phyloP scores from a whole-genome alignment of 1,139 yeast species.

The Debaryomyces singareniensis region DNA sequence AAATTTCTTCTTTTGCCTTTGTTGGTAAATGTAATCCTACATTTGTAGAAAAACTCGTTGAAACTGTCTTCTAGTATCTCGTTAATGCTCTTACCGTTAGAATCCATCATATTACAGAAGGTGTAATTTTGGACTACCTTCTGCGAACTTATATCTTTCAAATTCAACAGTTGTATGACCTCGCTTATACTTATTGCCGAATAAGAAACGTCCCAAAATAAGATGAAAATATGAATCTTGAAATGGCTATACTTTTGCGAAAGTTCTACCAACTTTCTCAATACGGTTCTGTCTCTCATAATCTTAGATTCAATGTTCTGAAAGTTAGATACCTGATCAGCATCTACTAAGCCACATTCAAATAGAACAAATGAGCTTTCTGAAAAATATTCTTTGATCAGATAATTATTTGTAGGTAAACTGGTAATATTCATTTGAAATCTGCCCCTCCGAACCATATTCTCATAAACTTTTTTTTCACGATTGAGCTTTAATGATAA shows the following conservation, averaged over 20 bases:
- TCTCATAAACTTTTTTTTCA: conserved; percentile 22
- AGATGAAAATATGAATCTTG: conserved; percentile 30
- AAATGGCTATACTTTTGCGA: conserved; percentile 28
- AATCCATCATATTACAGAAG: conserved; percentile 32
- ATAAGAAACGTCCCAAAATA: conserved; percentile 32
- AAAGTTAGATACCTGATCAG: conserved; percentile 9
- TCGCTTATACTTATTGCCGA: conserved; percentile 12
- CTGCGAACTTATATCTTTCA: conserved; percentile 8
- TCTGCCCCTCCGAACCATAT: conserved; percentile 16
- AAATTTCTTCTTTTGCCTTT: conserved; percentile 21
- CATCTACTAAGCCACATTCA: conserved; percentile 37
- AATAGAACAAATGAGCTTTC: conserved; percentile 35
- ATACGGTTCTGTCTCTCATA: conserved; percentile 26
- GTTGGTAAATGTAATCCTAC: conserved; percentile 24
- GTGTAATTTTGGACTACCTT: conserved; percentile 15
- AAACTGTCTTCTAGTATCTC: conserved; percentile 21
- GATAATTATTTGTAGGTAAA: conserved; percentile 31
- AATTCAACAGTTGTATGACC: conserved; percentile 13
- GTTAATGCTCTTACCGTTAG: conserved; percentile 16
- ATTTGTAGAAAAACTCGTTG: conserved; percentile 15
- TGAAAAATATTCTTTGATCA: conserved; percentile 30
- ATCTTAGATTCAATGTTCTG: conserved; percentile 22
- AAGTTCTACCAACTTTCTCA: conserved; percentile 32
- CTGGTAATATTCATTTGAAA: conserved; percentile 24
- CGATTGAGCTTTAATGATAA: conserved; percentile 24